Base-by-base conservation (phyloP, 2,329 filamentous ascomycete species). In the Fusarium sp. region DNA sequence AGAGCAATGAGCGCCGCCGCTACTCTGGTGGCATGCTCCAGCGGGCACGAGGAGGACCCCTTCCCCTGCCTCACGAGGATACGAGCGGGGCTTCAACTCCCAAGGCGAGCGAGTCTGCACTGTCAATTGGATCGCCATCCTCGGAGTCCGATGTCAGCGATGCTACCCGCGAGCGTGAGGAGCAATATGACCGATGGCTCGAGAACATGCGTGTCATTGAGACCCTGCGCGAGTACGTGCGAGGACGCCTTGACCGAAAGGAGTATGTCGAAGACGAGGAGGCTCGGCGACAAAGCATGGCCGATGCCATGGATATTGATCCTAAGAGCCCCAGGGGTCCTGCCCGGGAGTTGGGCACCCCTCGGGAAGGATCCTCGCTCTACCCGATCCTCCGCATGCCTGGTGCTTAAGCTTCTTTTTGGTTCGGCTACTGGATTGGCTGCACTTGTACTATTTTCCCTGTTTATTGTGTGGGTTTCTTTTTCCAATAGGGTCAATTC, bases 21-120 rank as follows among this genome's bases (percentile, higher is more conserved):
- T 91, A 89, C 80, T 89, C 89, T 36, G 89, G 90, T 41, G 89
- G 90, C 51, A 88, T 92, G 84, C 86, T 92, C 43, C 90, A 92
- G 80, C 86, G 86, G 55, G 86, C 87, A 43, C 85, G 81, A 68
- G 82, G 80, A 16, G 81, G 81, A 15, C 80, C 85, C 39, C 81
- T 83, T 28, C 81, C 82, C 15, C 77, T 73, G 43, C 76, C 73
- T 40, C 79, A 77, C 28, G 76, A 81, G 62, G 77, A 82, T 39
- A 78, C 77, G 11, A 82, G 81, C 23, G 78, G 81, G 7, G 78
- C 81, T 7, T 77, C 82, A 12, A 85, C 85, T 0, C 85, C 84
- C 64, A 85, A 84, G 76, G 78, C 75, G 12, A 73, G 71, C 48
- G 84, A 85, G 68, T 80, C 83, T 13, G 80, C 80, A 12, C 73